phyloP scores from a whole-genome alignment of 306 rosid species.

The Fragaria iinumae region DNA sequence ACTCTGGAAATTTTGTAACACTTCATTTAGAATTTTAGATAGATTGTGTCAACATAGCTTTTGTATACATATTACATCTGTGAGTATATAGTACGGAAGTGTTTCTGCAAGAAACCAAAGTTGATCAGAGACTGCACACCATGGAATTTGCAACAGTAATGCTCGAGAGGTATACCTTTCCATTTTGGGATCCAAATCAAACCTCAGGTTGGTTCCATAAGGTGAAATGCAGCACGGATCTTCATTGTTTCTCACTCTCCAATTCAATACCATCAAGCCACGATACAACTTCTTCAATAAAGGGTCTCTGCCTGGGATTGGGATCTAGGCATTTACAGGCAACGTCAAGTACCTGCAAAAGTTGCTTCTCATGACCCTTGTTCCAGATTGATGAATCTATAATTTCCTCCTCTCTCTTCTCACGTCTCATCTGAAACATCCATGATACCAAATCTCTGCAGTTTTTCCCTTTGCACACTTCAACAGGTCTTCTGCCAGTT shows the following conservation, averaged over 20 bases:
- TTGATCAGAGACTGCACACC: slow-evolving; percentile 28
- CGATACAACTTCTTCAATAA: slow-evolving; percentile 59
- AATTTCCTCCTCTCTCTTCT: slow-evolving; percentile 58
- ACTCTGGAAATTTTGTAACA: slow-evolving; percentile 11
- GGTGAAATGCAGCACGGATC: slow-evolving; percentile 15
- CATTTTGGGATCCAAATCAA: slow-evolving; percentile 28
- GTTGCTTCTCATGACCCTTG: slow-evolving; percentile 56
- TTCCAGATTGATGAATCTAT: slow-evolving; percentile 61
- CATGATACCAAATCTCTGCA: slow-evolving; percentile 68
- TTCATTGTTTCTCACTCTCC: slow-evolving; percentile 35
- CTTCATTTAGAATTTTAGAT: slow-evolving; percentile 15
- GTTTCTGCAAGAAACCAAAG: slow-evolving; percentile 16
- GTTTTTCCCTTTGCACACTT: slow-evolving; percentile 68
- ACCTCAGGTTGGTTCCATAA: slow-evolving; percentile 21
- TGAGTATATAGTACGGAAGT: slow-evolving; percentile 29
- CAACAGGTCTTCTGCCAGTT: slow-evolving; percentile 70
- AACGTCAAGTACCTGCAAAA: slow-evolving; percentile 53
- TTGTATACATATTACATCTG: slow-evolving; percentile 43
- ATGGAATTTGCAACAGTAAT: slow-evolving; percentile 25
- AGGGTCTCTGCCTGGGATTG: slow-evolving; percentile 76
- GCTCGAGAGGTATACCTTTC: slow-evolving; percentile 40
- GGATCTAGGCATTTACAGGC: slow-evolving; percentile 67
- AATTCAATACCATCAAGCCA: slow-evolving; percentile 64
- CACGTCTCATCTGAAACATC: slow-evolving; percentile 70
- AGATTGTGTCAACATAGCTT: slow-evolving; percentile 27